phyloP scores from a whole-genome alignment of 208 protist species.

The Trypanosoma mega region DNA sequence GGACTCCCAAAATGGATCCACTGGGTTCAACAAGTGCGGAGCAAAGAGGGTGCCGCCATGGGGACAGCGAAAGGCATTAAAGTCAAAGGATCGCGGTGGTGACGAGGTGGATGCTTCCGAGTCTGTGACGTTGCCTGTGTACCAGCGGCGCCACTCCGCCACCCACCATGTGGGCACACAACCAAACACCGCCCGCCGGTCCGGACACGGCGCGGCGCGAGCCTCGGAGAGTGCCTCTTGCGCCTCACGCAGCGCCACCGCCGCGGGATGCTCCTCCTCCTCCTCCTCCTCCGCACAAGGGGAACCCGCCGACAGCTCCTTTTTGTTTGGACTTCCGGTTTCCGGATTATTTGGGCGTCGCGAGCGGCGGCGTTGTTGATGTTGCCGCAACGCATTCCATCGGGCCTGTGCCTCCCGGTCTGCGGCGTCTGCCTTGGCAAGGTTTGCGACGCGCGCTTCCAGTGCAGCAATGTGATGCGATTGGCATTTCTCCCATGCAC shows the following conservation, averaged over 20 bases:
- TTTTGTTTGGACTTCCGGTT: no score
- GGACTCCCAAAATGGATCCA: slow-evolving; percentile 64
- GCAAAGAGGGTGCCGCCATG: slow-evolving; percentile 54
- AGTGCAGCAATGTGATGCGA: slow-evolving; percentile 22
- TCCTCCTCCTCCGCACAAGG: background rate
- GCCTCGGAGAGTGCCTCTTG: slow-evolving; percentile 28
- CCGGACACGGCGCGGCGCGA: slow-evolving; percentile 14
- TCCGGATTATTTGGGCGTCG: background rate
- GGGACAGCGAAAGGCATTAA: slow-evolving; percentile 43
- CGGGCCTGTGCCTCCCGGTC: slow-evolving; percentile 32
- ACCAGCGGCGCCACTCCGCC: slow-evolving; percentile 53
- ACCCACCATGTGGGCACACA: slow-evolving; percentile 85
- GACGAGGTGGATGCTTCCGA: background rate
- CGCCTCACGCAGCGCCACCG: slow-evolving; percentile 33
- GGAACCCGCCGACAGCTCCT: no score
- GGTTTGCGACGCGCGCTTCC: slow-evolving; percentile 27
- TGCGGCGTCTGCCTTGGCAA: slow-evolving; percentile 31
- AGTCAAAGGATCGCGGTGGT: slow-evolving; percentile 33
- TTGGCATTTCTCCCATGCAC: slow-evolving; percentile 44
- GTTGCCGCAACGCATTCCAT: slow-evolving; percentile 22
- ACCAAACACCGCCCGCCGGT: slow-evolving; percentile 40
- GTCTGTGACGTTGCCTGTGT: slow-evolving; percentile 24
- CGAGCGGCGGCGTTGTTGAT: background rate
- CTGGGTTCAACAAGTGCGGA: slow-evolving; percentile 64
- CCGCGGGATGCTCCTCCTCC: slow-evolving; percentile 25